Evolutionary conservation across 306 rosid species (phyloP).

Genomic region (Vigna unguiculata): DNA sequence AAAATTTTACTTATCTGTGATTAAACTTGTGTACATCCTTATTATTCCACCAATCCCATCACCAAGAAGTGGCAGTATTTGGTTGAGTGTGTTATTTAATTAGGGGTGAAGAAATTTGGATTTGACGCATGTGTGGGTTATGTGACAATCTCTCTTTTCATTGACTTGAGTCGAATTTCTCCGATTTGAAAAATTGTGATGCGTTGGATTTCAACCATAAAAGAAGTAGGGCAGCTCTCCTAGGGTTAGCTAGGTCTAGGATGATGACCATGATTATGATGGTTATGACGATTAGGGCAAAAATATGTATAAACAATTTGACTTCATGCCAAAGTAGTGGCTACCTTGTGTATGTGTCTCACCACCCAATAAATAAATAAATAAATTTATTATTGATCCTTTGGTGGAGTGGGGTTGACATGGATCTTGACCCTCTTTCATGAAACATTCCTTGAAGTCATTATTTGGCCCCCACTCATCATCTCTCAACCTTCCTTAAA

Average conservation of each 20-base stretch:
- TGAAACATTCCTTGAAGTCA: constrained; percentile 77
- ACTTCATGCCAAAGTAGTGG: constrained; percentile 53
- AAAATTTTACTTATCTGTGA: background rate
- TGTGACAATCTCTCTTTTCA: constrained; percentile 70
- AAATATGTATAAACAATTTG: constrained; percentile 54
- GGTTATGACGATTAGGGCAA: constrained; percentile 42
- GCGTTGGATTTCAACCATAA: constrained; percentile 58
- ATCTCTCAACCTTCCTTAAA: constrained; percentile 49
- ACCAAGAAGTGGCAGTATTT: constrained; percentile 16
- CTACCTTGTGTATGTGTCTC: constrained; percentile 61
- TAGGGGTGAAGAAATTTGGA: constrained; percentile 17
- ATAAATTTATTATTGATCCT: constrained; percentile 35
- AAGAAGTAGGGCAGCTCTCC: constrained; percentile 32
- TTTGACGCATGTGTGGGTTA: constrained; percentile 47
- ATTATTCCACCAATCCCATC: constrained; percentile 32
- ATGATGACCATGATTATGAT: constrained; percentile 59
- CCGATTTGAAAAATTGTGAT: constrained; percentile 50
- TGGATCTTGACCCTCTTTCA: constrained; percentile 84
- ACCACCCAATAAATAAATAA: constrained; percentile 45
- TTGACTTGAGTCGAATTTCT: constrained; percentile 60
- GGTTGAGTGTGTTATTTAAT: constrained; percentile 23
- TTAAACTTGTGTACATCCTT: constrained; percentile 40
- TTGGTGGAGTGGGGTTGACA: constrained; percentile 88
- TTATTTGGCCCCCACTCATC: constrained; percentile 61
- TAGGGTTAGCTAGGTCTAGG: constrained; percentile 40